Conservation (phyloP, 2,329 filamentous ascomycete genomes). For the Fusarium sp. region DNA sequence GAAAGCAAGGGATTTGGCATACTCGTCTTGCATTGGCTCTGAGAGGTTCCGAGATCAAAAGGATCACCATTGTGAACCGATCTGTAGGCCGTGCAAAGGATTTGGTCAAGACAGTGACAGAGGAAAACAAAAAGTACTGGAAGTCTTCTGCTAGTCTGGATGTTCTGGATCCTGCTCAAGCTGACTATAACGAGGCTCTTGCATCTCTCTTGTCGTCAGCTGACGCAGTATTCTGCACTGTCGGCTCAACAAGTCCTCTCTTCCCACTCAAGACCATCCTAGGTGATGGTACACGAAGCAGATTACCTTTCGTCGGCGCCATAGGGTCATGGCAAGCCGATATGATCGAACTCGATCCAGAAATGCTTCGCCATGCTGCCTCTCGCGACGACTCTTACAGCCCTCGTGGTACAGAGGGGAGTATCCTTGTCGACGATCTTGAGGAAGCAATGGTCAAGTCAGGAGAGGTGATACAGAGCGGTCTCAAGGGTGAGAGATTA, state of each 20-base stretch:
- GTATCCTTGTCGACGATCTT: conserved; percentile 62
- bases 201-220: not conserved
- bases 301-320: conserved; percentile 53
- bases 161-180: conserved; percentile 4
- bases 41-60: conserved; percentile 36
- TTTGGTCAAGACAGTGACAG: conserved; percentile 1
- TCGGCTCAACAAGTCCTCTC: conserved; percentile 24
- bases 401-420: not conserved
- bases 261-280: conserved; percentile 16
- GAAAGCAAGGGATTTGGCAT: conserved; percentile 78
- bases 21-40: conserved; percentile 71
- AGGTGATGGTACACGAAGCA: not conserved
- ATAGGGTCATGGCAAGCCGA: conserved; percentile 66
- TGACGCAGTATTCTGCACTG: conserved; percentile 33
- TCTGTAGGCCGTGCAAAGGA: conserved; percentile 10
- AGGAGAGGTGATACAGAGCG: conserved; percentile 72
- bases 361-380: conserved; percentile 55
- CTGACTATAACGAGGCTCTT: conserved; percentile 5
- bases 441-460: conserved; percentile 70
- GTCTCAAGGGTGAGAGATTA: conserved; percentile 64
- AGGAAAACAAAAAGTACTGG: conserved; percentile 31
- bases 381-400: conserved; percentile 1
- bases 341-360: conserved; percentile 74
- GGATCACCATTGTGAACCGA: conserved; percentile 46
- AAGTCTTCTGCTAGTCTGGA: conserved; percentile 9